These are phyloP conservation scores for Ceratocystiopsis minuta DNA, from an alignment of 2,329 filamentous ascomycete genomes.

Conservation along the genomic window DNA sequence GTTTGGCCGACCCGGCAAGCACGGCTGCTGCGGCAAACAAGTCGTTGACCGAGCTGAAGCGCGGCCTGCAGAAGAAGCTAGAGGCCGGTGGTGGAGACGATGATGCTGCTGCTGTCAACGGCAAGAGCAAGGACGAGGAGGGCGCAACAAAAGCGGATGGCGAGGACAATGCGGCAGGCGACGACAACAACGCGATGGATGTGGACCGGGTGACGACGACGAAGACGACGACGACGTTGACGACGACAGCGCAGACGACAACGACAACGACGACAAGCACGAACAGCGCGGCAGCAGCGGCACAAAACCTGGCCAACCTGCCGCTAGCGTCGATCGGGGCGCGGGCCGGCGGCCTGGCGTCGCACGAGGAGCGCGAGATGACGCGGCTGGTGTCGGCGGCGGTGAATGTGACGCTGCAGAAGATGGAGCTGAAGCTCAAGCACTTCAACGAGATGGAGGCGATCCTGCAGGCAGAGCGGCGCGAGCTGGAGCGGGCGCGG, in stretches of 20 bases:
- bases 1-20: constrained; percentile 74
- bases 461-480: constrained; percentile 75
- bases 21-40: constrained; percentile 81
- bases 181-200: constrained; percentile 51
- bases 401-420: constrained; percentile 85
- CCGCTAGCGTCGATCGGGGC: constrained; percentile 75
- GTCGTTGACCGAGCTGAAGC: constrained; percentile 72
- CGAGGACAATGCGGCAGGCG: too few relatives aligned
- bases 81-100: constrained; percentile 29
- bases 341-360: constrained; percentile 72
- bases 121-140: constrained; percentile 38
- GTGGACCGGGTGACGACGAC: constrained; percentile 35
- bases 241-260: constrained; percentile 26
- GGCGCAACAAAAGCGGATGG: constrained; percentile 26
- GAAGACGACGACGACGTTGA: constrained; percentile 24
- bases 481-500: constrained; percentile 77
- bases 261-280: constrained; percentile 26
- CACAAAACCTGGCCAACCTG: constrained; percentile 43
- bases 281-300: constrained; percentile 26
- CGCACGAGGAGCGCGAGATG: constrained; percentile 93
- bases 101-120: constrained; percentile 16
- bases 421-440: constrained; percentile 85
- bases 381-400: constrained; percentile 81
- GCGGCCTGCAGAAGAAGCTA: constrained; percentile 59
- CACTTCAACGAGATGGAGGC: constrained; percentile 96